phyloP scores from a whole-genome alignment of 2,329 filamentous ascomycete genomes.

The Apiospora koreana region DNA sequence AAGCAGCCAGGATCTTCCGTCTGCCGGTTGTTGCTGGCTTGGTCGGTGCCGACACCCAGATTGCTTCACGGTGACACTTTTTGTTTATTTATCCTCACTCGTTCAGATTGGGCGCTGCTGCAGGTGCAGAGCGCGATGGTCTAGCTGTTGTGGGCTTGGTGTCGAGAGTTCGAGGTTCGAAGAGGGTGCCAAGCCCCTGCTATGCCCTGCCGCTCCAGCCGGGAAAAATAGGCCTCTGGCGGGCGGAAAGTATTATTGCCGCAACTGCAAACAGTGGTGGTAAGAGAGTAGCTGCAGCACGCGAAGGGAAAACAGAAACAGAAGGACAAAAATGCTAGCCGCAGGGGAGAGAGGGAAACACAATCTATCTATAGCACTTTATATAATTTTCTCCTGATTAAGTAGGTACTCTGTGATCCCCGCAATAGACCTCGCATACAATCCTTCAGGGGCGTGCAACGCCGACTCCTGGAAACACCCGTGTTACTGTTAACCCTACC shows the following conservation, averaged over 20 bases:
- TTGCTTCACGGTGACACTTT: neutral
- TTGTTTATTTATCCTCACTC: neutral
- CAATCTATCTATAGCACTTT: neutral
- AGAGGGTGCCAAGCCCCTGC: neutral
- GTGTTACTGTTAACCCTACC: neutral
- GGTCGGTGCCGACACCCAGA: neutral
- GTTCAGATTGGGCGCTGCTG: neutral
- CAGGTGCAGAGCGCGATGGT: neutral
- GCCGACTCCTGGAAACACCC: neutral
- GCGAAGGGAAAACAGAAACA: conserved; percentile 2
- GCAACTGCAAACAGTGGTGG: conserved; percentile 7
- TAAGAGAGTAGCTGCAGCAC: conserved; percentile 2
- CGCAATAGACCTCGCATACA: neutral
- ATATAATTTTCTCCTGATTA: neutral
- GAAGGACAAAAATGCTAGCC: neutral
- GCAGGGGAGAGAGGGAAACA: neutral
- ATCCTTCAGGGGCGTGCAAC: neutral
- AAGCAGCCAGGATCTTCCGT: neutral
- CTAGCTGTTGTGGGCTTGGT: conserved; percentile 2
- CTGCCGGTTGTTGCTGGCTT: neutral
- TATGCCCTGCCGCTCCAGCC: conserved; percentile 2
- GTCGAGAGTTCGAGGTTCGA: neutral
- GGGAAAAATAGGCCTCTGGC: neutral
- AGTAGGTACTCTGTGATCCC: neutral
- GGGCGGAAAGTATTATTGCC: neutral